Evolutionary conservation across 2,329 filamentous ascomycete species (phyloP).

Genomic region (Lizonia empirigonia): DNA sequence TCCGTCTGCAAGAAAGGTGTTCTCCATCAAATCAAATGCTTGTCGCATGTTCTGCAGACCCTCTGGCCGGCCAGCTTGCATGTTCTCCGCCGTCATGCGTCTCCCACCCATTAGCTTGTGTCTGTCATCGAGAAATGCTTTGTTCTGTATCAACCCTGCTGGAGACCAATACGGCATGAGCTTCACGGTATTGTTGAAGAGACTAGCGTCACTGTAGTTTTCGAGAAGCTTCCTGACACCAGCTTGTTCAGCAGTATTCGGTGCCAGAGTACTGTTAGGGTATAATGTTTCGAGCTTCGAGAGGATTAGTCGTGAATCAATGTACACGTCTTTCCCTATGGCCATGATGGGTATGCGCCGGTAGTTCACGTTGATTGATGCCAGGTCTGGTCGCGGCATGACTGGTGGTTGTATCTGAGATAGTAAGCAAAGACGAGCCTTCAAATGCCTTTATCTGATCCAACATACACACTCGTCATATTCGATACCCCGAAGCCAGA

Average conservation of each 20-base stretch:
- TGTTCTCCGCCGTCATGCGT: constrained; percentile 48
- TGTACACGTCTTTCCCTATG: constrained; percentile 41
- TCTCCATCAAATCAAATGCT: constrained; percentile 65
- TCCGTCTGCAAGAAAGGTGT: constrained; percentile 67
- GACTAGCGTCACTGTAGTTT: constrained; percentile 60
- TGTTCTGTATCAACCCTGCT: constrained; percentile 60
- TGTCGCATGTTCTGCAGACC: constrained; percentile 61
- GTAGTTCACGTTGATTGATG: constrained; percentile 44
- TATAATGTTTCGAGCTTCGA: constrained; percentile 35
- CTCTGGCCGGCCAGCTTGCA: constrained; percentile 57
- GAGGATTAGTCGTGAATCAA: constrained; percentile 42
- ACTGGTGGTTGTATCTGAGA: constrained; percentile 62
- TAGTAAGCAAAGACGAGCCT: not conserved
- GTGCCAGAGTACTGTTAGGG: constrained; percentile 21
- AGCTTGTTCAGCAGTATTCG: constrained; percentile 41
- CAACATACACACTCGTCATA: constrained; percentile 69
- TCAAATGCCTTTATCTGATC: not conserved
- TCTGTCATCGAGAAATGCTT: constrained; percentile 65
- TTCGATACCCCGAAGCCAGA: constrained; percentile 67
- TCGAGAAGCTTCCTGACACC: constrained; percentile 63
- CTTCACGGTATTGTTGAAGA: constrained; percentile 61
- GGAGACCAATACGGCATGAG: constrained; percentile 64
- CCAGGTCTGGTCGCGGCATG: constrained; percentile 41
- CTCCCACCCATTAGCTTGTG: constrained; percentile 52
- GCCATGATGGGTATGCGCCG: constrained; percentile 45